Base-by-base conservation (phyloP, 2,329 filamentous ascomycete species). In the Cordyceps cicadae region DNA sequence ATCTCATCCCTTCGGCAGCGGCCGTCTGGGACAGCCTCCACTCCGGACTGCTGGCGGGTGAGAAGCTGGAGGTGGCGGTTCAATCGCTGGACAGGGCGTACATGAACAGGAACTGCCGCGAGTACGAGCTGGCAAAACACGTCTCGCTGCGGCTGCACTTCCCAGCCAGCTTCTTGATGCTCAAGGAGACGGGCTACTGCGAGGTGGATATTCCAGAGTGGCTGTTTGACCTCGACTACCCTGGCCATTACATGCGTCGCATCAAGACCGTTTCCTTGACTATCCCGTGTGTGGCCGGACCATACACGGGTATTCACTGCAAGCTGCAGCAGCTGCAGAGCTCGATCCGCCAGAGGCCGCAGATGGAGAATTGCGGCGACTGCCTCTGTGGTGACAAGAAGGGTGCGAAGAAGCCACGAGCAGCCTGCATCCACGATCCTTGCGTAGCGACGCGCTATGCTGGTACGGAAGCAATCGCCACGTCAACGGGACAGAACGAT, bases 221-320 rank as follows among this genome's bases (percentile, higher is more conserved):
- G 5, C 41, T 72, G 5, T 75, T 70, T 62, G 74, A 76, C 64
- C 63, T 74, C 43, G 74, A 75, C 66, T 75, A 69, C 61, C 74
- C 75, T 0, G 74, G 74, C 3, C 75, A 77, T 64, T 76, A 74
- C 64, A 52, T 68, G 15, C 71, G 75, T 1, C 69, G 72, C 6
- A 72, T 76, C 60, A 66, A 65, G 19, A 63, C 67, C 37, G 69
- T 76, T 1, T 48, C 68, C 0, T 19, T 77, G 1, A 66, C 71
- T 0, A 69, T 77, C 11, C 73, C 70, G 0, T 71, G 67, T 60
- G 48, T 64, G 0, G 55, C 62, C 0, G 70, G 70, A 0, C 73
- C 74, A 2, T 71, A 71, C 59, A 69, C 65, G 3, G 51, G 54
- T 45, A 39, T 72, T 26, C 52, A 55, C 45, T 61, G 59, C 45